Conservation (phyloP, 306 rosid genomes). For the Cicer judaicum region DNA sequence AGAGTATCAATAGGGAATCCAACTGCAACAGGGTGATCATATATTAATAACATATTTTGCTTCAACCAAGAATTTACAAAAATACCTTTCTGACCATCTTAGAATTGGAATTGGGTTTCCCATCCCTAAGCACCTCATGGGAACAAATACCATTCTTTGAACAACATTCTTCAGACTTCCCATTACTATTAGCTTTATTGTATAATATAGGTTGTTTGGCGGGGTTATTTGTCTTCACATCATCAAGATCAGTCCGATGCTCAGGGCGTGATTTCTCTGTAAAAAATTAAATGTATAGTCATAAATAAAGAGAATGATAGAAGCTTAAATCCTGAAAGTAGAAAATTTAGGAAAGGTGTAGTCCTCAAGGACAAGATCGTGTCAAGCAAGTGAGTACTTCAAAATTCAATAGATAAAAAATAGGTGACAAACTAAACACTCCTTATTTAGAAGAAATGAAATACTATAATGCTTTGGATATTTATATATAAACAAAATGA, state of each 20-base stretch:
- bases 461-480: not conserved
- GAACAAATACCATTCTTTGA: slow-evolving; percentile 86
- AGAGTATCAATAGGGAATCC: slow-evolving; percentile 37
- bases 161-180: slow-evolving; percentile 59
- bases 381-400: not conserved
- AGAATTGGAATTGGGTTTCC: slow-evolving; percentile 61
- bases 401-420: slow-evolving; percentile 15
- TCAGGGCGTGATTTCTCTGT: slow-evolving; percentile 60
- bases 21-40: slow-evolving; percentile 29
- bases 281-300: not conserved
- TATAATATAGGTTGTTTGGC: slow-evolving; percentile 43
- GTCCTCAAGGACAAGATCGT: slow-evolving; percentile 13
- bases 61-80: slow-evolving; percentile 12
- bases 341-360: not conserved
- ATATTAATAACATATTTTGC: slow-evolving; percentile 22
- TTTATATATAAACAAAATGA: slow-evolving; percentile 9
- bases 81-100: slow-evolving; percentile 70
- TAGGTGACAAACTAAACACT: slow-evolving; percentile 6
- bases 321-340: slow-evolving; percentile 1
- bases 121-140: slow-evolving; percentile 84
- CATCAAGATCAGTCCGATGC: slow-evolving; percentile 45
- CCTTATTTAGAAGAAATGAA: slow-evolving; percentile 5
- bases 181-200: slow-evolving; percentile 48
- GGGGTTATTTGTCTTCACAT: slow-evolving; percentile 45
- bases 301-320: not conserved